Base-by-base conservation (phyloP, 495 filamentous ascomycete species). In the Trichoderma orchidacearum region DNA sequence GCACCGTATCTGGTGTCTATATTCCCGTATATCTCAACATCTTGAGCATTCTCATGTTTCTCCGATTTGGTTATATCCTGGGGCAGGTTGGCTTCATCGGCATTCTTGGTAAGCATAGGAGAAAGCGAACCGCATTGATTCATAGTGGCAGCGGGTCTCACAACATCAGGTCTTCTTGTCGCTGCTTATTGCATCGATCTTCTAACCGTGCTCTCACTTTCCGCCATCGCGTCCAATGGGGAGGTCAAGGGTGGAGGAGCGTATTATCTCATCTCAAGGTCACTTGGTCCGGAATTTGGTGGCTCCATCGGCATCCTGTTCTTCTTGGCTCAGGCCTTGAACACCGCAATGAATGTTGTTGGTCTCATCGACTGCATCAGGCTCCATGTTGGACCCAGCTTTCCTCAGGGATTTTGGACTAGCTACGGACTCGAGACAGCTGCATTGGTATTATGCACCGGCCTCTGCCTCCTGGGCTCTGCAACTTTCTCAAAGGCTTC, bases 281-380 rank as follows among this genome's bases (percentile, higher is more conserved):
- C 86, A 30, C 70, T 95, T 18, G 89, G 89, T 4, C 89, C 89
- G 12, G 89, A 95, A 60, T 95, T 95, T 64, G 89, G 89, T 30
- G 89, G 89, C n/a, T 88, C 85, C 4, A 95, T 95, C 53, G 89
- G 89, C 3, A 70, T 94, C n/a, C 83, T 95, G 8, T 92, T 94
- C 66, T 95, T 92, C 64, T 71, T 94, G 15, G 88, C 89, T 15
- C 84, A 85, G 59, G 85, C 87, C 1, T 80, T 95, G 65, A 94
- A 93, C 66, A 92, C 89, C 2, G 87, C 85, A 15, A 85, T 95
- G 78, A 95, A 95, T 63, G 84, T 90, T 12, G 87, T 93, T 29
- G 89, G 89, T 68, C 75, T 95, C 56, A 80, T 95, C 58, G 86
- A 93, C 65, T 93, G 89, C 61, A 70, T 95, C 38, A 83, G 78